These are phyloP conservation scores for Camellia oleifera DNA, from an alignment of 179 eudicot genomes.

Conservation along the genomic window DNA sequence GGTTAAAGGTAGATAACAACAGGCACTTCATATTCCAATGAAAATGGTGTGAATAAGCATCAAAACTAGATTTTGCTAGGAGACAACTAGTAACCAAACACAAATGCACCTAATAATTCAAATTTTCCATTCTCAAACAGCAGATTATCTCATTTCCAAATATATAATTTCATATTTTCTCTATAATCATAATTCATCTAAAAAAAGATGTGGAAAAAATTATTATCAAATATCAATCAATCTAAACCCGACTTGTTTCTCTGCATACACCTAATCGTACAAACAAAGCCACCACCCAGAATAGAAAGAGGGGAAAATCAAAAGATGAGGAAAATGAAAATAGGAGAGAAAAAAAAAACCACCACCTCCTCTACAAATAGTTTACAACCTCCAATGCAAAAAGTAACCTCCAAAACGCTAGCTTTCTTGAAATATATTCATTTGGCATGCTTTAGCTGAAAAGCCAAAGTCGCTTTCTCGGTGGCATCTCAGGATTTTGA, in stretches of 20 bases:
- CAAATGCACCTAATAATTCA: background rate
- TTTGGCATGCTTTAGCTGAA: constrained; percentile 12
- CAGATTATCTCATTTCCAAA: too few species aligned
- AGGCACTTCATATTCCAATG: too few species aligned
- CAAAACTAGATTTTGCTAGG: too few species aligned
- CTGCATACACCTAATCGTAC: constrained; percentile 17
- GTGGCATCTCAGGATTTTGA: constrained; percentile 49
- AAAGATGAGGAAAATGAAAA: background rate
- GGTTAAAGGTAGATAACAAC: too few species aligned
- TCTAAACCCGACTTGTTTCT: constrained; percentile 18
- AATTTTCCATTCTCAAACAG: background rate
- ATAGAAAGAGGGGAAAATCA: background rate
- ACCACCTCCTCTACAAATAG: constrained; percentile 28
- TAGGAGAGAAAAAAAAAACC: background rate
- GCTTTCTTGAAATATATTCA: background rate
- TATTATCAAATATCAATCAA: background rate
- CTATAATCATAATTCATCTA: background rate
- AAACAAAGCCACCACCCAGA: constrained; percentile 18
- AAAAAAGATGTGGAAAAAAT: background rate
- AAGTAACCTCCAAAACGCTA: constrained; percentile 1
- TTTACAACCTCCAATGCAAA: constrained; percentile 19
- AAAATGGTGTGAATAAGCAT: too few species aligned
- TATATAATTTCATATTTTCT: too few species aligned
- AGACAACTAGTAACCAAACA: too few species aligned
- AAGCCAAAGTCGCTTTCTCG: background rate